A percentile compares a stretch with the other conserved stretches of the same genome.
Conservation (phyloP, 169 alveolate genomes). For the Plasmodium berghei region DNA sequence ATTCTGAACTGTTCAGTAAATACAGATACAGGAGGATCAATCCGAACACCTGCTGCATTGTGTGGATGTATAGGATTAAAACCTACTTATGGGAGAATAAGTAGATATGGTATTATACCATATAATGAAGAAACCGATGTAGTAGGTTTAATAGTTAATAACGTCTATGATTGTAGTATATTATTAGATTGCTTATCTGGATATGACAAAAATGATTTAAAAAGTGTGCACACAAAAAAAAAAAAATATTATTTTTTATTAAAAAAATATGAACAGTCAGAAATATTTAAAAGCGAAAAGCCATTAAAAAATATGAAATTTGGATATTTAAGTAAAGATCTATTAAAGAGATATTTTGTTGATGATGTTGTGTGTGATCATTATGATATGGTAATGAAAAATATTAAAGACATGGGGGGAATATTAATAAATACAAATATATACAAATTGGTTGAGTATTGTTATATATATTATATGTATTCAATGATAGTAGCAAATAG, state of each 20-base stretch:
- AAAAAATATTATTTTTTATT: conserved; percentile 21
- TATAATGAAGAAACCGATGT: conserved; percentile 75
- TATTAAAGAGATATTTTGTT: conserved; percentile 32
- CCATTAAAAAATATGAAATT: conserved; percentile 42
- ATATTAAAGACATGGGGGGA: conserved; percentile 37
- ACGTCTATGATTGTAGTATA: conserved; percentile 60
- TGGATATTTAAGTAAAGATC: conserved; percentile 29
- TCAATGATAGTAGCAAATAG: conserved; percentile 65
- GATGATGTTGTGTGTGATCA: conserved; percentile 8
- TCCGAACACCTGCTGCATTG: conserved; percentile 80
- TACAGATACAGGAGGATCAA: conserved; percentile 86
- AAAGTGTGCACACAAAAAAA: conserved; percentile 18
- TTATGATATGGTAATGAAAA: conserved; percentile 29
- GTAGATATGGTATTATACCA: conserved; percentile 67
- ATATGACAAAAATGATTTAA: conserved; percentile 37
- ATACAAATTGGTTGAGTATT: conserved; percentile 23
- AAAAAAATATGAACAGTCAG: conserved; percentile 28
- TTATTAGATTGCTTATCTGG: conserved; percentile 56
- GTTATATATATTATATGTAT: conserved; percentile 37
- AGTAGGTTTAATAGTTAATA: conserved; percentile 57
- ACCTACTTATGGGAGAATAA: conserved; percentile 79
- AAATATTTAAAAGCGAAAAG: conserved; percentile 1
- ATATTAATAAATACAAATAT: conserved; percentile 16
- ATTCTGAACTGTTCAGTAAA: conserved; percentile 78
- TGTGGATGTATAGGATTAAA: conserved; percentile 82